These are phyloP conservation scores for Kodamaea nitidulidarum DNA, from an alignment of 805 yeast species.

Conservation along the genomic window DNA sequence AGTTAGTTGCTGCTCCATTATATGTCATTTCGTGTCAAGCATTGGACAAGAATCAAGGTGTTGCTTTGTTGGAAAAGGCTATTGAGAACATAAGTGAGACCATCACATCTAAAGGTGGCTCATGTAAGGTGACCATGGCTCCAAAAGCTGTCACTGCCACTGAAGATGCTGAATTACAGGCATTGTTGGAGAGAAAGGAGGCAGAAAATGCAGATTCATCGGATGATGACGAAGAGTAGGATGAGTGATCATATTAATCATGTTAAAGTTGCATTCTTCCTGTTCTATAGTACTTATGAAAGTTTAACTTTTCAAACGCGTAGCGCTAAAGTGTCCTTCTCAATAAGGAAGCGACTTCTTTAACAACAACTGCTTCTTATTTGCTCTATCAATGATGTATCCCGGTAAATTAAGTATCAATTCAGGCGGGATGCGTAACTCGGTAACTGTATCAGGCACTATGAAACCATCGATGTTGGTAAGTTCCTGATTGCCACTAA, in stretches of 20 bases:
- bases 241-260: neutral
- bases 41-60: constrained; percentile 85
- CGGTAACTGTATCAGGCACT: constrained; percentile 36
- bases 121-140: constrained; percentile 90
- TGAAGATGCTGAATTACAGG: constrained; percentile 96
- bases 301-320: neutral
- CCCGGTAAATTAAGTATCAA: constrained; percentile 34
- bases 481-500: constrained; percentile 41
- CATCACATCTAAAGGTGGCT: constrained; percentile 75
- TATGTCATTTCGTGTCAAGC: constrained; percentile 92
- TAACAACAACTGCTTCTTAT: constrained; percentile 28
- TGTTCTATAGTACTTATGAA: constrained; percentile 2
- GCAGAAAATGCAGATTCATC: constrained; percentile 81
- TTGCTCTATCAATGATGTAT: constrained; percentile 37
- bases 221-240: constrained; percentile 60
- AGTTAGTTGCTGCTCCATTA: constrained; percentile 95
- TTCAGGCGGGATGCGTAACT: constrained; percentile 33
- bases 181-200: constrained; percentile 89
- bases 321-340: neutral
- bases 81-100: constrained; percentile 69
- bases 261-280: constrained; percentile 1
- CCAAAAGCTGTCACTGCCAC: constrained; percentile 99
- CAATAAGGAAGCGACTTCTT: constrained; percentile 25
- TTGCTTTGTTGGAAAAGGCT: constrained; percentile 72
- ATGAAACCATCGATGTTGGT: constrained; percentile 33